Evolutionary conservation across 805 yeast genomes (phyloP).

Genomic region (Wickerhamomyces pijperi): DNA sequence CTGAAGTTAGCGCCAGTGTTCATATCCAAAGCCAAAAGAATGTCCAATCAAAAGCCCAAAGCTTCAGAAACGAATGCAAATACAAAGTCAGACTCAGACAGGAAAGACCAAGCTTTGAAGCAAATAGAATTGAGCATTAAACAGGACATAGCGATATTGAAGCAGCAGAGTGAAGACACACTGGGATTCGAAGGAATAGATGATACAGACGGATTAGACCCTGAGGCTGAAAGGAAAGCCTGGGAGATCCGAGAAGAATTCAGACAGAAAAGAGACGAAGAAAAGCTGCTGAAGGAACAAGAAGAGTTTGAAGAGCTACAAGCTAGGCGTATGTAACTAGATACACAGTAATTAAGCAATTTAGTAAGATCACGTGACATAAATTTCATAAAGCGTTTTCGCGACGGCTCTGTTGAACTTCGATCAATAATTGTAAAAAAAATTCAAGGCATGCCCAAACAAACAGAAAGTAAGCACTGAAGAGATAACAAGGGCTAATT

Average conservation of each 20-base stretch:
- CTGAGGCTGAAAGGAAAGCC: constrained; percentile 44
- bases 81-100: constrained; percentile 7
- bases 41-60: too few relatives aligned
- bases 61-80: too few relatives aligned
- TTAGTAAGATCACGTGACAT: too few relatives aligned
- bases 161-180: constrained; percentile 10
- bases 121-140: constrained; percentile 15
- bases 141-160: constrained; percentile 14
- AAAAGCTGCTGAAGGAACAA: constrained; percentile 12
- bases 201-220: constrained; percentile 51
- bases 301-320: constrained; percentile 17
- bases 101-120: constrained; percentile 19
- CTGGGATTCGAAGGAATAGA: constrained; percentile 28
- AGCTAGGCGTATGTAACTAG: constrained; percentile 8
- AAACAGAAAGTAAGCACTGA: too few relatives aligned
- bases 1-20: not conserved
- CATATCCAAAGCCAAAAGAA: not conserved
- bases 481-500: too few relatives aligned
- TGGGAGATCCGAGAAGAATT: constrained; percentile 42
- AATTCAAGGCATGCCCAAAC: too few relatives aligned
- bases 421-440: too few relatives aligned
- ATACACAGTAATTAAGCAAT: too few relatives aligned
- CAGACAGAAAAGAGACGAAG: constrained; percentile 24
- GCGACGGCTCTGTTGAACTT: too few relatives aligned
- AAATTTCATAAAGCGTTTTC: too few relatives aligned